phyloP scores from a whole-genome alignment of 2,329 filamentous ascomycete species.

The Cladophialophora carrionii region DNA sequence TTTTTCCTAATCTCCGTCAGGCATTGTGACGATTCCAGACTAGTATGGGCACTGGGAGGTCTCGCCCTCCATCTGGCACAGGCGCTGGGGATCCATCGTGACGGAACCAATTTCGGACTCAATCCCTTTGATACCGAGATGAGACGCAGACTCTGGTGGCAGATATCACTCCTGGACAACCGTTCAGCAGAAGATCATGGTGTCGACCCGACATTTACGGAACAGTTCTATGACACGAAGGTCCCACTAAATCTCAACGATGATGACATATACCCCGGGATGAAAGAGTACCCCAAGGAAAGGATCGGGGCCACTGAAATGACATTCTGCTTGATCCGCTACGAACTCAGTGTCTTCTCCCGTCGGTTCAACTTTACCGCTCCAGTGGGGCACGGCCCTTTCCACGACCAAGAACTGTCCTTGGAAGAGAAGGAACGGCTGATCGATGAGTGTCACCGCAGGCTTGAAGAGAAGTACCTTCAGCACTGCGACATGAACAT shows the following conservation, averaged over 20 bases:
- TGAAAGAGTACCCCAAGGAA: conserved; percentile 53
- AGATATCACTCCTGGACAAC: conserved; percentile 57
- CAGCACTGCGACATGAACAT: conserved; percentile 56
- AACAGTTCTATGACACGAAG: conserved; percentile 63
- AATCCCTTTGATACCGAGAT: conserved; percentile 58
- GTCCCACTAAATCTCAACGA: conserved; percentile 57
- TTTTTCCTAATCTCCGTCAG: conserved; percentile 63
- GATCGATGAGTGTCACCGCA: conserved; percentile 58
- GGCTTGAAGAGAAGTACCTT: conserved; percentile 61
- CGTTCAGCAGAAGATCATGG: conserved; percentile 66
- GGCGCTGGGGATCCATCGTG: conserved; percentile 47
- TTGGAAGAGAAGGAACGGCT: conserved; percentile 48
- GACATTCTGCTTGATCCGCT: conserved; percentile 57
- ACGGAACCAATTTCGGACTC: conserved; percentile 54
- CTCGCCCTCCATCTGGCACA: conserved; percentile 49
- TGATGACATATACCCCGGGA: conserved; percentile 54
- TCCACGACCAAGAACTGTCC: conserved; percentile 26
- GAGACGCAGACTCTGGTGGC: conserved; percentile 47
- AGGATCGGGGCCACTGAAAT: conserved; percentile 59
- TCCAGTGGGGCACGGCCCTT: conserved; percentile 39
- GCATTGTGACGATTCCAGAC: conserved; percentile 50
- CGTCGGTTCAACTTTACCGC: conserved; percentile 47
- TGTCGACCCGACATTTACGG: conserved; percentile 62
- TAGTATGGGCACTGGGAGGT: conserved; percentile 50
- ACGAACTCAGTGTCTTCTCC: conserved; percentile 54